phyloP scores from a whole-genome alignment of 2,329 filamentous ascomycete genomes.

The Sclerotinia borealis region DNA sequence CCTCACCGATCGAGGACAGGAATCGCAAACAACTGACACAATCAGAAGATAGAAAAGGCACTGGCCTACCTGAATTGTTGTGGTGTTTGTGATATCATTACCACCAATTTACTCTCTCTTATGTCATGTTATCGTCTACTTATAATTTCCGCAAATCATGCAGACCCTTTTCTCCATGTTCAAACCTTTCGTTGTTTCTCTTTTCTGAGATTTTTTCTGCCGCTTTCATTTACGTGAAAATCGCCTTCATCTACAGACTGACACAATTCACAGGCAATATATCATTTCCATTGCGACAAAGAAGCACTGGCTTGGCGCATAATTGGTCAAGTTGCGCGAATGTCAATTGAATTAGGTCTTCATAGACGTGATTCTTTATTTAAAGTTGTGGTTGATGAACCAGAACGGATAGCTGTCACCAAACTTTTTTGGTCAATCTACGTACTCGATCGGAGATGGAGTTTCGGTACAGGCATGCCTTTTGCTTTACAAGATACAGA shows the following conservation, averaged over 20 bases:
- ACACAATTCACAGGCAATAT: constrained; percentile 51
- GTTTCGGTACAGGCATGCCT: constrained; percentile 81
- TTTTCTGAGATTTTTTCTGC: neutral
- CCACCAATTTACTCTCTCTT: neutral
- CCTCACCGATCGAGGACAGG: too few species aligned
- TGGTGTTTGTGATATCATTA: neutral
- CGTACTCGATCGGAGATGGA: constrained; percentile 80
- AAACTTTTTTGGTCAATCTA: constrained; percentile 84
- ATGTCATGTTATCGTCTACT: neutral
- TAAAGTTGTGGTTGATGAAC: constrained; percentile 59
- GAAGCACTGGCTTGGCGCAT: constrained; percentile 82
- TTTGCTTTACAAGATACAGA: constrained; percentile 82
- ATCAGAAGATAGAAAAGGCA: too few species aligned
- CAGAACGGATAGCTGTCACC: constrained; percentile 61
- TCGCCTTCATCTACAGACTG: constrained; percentile 37
- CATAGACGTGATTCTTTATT: constrained; percentile 70
- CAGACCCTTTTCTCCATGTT: neutral
- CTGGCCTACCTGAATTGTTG: too few species aligned
- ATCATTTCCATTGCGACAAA: constrained; percentile 80
- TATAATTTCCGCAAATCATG: neutral
- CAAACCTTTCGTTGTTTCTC: neutral
- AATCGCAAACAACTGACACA: too few species aligned
- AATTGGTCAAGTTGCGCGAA: constrained; percentile 73
- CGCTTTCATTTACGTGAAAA: neutral
- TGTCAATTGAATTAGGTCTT: constrained; percentile 77